Percentiles rank a stretch among this genome's conserved stretches.
Conservation (phyloP, 1,284 basidiomycete species). For the Sporisorium reilianum region DNA sequence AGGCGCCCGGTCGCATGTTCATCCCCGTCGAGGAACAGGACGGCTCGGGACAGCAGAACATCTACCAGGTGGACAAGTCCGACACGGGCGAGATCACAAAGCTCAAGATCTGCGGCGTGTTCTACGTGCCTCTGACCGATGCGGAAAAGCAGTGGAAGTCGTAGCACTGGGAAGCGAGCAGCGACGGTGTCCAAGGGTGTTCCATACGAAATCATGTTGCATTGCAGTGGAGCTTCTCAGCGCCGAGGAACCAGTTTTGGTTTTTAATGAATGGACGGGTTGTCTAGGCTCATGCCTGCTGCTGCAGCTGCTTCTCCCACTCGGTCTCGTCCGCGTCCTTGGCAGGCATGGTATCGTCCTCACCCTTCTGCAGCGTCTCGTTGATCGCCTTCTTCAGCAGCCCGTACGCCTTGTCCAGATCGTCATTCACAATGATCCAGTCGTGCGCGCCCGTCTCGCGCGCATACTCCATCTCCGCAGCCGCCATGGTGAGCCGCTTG, state of each 20-base stretch:
- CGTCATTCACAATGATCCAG: conserved; percentile 89
- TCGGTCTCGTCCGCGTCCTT: conserved; percentile 53
- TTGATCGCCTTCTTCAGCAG: conserved; percentile 67
- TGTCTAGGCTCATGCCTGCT: conserved; percentile 6
- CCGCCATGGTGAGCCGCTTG: conserved; percentile 83
- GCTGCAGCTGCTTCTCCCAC: conserved; percentile 26
- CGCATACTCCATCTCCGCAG: conserved; percentile 88
- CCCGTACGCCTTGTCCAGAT: conserved; percentile 84
- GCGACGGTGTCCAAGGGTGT: not conserved
- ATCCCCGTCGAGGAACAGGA: conserved; percentile 81
- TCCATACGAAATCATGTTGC: not conserved
- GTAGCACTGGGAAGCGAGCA: not conserved
- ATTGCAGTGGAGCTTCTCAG: too few species aligned
- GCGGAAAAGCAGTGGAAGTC: conserved; percentile 40
- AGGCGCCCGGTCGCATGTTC: conserved; percentile 88
- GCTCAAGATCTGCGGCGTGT: conserved; percentile 82
- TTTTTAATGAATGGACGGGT: too few species aligned
- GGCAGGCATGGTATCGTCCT: conserved; percentile 53
- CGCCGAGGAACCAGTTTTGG: not conserved
- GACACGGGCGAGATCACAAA: conserved; percentile 77
- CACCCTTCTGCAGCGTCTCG: conserved; percentile 32
- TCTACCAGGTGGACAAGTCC: conserved; percentile 73
- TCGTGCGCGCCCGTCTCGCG: conserved; percentile 80
- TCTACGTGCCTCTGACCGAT: conserved; percentile 68
- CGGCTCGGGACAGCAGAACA: conserved; percentile 40